Evolutionary conservation across 305 asterid species (phyloP).

Genomic region (Fraxinus greggii): DNA sequence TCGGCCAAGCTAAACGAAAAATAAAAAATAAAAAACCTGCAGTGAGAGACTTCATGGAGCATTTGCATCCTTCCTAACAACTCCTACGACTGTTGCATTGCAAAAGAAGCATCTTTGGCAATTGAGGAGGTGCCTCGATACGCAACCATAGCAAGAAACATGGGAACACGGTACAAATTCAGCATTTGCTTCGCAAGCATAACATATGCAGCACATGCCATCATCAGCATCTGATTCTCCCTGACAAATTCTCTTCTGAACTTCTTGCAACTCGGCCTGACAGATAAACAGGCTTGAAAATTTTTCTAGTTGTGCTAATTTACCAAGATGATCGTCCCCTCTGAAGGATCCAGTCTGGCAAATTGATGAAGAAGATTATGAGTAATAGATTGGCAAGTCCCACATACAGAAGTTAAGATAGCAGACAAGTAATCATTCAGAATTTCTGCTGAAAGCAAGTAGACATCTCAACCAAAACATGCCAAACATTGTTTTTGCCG

Average conservation of each 20-base stretch:
- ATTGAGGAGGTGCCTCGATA: conserved; percentile 86
- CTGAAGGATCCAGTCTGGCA: conserved; percentile 62
- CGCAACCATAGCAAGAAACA: conserved; percentile 81
- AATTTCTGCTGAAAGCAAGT: neutral
- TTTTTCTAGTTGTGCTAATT: conserved; percentile 59
- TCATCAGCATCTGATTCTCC: conserved; percentile 53
- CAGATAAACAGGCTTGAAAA: conserved; percentile 61
- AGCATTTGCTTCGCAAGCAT: conserved; percentile 55
- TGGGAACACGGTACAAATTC: conserved; percentile 75
- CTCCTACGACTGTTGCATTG: conserved; percentile 67
- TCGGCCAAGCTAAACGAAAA: neutral
- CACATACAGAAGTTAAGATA: neutral
- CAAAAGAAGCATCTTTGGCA: conserved; percentile 96
- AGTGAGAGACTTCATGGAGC: conserved; percentile 22
- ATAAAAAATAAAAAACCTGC: neutral
- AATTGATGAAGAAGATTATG: conserved; percentile 1
- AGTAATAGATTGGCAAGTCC: neutral
- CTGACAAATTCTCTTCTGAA: conserved; percentile 35
- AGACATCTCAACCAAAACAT: neutral
- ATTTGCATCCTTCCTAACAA: conserved; percentile 34
- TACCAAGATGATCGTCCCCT: conserved; percentile 53
- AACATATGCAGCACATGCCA: conserved; percentile 83
- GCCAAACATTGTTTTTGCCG: neutral
- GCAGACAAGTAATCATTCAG: neutral
- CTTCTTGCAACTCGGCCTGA: conserved; percentile 48